Conservation (phyloP, 495 filamentous ascomycete genomes). For the Articulospora tetracladia region DNA sequence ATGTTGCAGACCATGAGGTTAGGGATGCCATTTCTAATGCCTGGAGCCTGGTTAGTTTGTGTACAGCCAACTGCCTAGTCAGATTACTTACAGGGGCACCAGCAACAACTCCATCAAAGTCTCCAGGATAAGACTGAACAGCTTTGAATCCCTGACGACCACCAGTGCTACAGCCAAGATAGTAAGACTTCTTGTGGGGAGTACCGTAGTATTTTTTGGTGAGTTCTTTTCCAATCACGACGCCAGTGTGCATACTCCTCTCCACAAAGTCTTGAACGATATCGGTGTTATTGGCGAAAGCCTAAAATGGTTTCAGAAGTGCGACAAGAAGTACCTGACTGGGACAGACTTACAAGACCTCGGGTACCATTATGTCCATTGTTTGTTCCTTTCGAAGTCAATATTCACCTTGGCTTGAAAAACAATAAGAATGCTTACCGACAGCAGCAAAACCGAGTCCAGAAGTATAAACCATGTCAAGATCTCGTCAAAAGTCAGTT, state of each 20-base stretch:
- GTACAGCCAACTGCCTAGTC: no score
- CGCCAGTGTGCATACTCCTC: conserved; percentile 41
- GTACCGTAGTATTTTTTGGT: conserved; percentile 39
- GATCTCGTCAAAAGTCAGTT: background rate
- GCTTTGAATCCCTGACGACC: conserved; percentile 54
- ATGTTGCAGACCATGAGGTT: conserved; percentile 41
- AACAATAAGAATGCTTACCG: no score
- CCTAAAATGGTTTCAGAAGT: background rate
- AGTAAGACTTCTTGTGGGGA: conserved; percentile 45
- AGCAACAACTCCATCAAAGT: conserved; percentile 64
- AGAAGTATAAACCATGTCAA: conserved; percentile 23
- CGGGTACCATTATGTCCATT: conserved; percentile 55
- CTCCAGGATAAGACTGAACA: conserved; percentile 46
- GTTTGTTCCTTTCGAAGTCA: no score
- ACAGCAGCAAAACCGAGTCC: conserved; percentile 52
- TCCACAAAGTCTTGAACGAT: conserved; percentile 25
- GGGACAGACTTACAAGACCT: conserved; percentile 19
- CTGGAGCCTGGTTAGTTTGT: no score
- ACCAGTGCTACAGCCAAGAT: conserved; percentile 53
- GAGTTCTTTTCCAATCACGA: conserved; percentile 35
- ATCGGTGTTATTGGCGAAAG: conserved; percentile 24
- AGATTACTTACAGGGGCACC: no score
- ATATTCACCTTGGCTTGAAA: no score
- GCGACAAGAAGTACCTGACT: background rate
- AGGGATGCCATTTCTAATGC: conserved; percentile 44